These are phyloP conservation scores for Nakazawaea ishiwadae DNA, from an alignment of 805 yeast genomes.

Conservation along the genomic window DNA sequence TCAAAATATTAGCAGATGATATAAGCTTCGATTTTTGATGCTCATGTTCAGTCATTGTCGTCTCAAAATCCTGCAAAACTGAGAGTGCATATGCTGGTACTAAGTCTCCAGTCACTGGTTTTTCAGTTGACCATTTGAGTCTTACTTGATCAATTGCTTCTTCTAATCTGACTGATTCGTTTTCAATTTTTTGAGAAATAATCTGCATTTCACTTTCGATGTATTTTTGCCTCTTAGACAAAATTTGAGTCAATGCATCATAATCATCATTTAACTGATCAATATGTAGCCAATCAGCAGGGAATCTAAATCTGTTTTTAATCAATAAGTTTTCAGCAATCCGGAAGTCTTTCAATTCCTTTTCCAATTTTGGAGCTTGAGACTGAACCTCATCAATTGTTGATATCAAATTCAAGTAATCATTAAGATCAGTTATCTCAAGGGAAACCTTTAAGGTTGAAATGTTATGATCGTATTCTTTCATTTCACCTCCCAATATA, in stretches of 20 bases:
- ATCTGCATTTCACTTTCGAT: conserved; percentile 39
- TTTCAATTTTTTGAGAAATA: conserved; percentile 35
- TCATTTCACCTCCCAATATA: conserved; percentile 28
- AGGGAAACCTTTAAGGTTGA: conserved; percentile 27
- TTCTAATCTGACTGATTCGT: conserved; percentile 33
- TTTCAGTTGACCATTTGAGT: conserved; percentile 43
- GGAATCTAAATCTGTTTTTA: conserved; percentile 42
- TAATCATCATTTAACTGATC: conserved; percentile 59
- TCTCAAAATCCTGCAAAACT: conserved; percentile 25
- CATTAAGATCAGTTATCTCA: conserved; percentile 31
- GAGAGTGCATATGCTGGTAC: conserved; percentile 40
- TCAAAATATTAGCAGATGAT: conserved; percentile 30
- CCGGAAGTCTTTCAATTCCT: conserved; percentile 18
- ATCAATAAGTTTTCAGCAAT: conserved; percentile 25
- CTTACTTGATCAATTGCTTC: conserved; percentile 26
- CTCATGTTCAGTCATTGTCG: conserved; percentile 12
- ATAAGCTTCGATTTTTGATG: conserved; percentile 18
- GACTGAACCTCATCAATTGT: conserved; percentile 28
- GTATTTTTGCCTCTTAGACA: conserved; percentile 27
- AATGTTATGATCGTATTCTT: conserved; percentile 27
- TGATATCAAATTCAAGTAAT: conserved; percentile 33
- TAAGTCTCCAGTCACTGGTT: conserved; percentile 39
- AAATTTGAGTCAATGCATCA: conserved; percentile 34
- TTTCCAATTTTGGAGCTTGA: conserved; percentile 19
- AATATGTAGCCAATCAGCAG: conserved; percentile 49